Conservation (phyloP, 441 rosid genomes). For the Syzygium syzygioides region DNA sequence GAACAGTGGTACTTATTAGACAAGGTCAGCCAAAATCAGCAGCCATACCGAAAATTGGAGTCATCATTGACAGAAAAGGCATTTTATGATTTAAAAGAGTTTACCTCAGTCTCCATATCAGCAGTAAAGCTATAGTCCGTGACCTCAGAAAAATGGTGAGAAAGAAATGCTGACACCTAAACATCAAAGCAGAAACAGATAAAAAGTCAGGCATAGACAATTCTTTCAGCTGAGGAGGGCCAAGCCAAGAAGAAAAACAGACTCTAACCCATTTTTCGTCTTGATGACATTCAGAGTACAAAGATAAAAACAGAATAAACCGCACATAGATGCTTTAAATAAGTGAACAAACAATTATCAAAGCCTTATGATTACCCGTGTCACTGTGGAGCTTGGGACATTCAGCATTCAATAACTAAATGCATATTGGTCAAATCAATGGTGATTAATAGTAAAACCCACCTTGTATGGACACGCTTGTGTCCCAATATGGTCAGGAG, state of each 20-base stretch:
- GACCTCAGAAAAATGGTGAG: constrained; percentile 86
- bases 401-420: not conserved
- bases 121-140: constrained; percentile 97
- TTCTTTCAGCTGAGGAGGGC: not conserved
- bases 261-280: not conserved
- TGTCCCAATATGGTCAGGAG: no score
- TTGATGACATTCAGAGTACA: not conserved
- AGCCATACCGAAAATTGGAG: not conserved
- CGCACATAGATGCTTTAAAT: not conserved
- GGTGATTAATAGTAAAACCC: not conserved
- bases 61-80: not conserved
- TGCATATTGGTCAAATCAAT: not conserved
- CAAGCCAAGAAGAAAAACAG: not conserved
- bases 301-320: not conserved
- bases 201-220: not conserved
- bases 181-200: constrained; percentile 10
- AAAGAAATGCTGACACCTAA: constrained; percentile 95
- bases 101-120: constrained; percentile 98
- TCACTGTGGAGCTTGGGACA: not conserved
- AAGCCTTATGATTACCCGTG: not conserved
- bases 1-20: constrained; percentile 9
- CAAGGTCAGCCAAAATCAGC: not conserved
- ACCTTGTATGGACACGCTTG: no score
- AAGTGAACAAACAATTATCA: not conserved
- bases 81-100: constrained; percentile 4